These are phyloP conservation scores for Sapria himalayana DNA, from an alignment of 345 rosid genomes.

Conservation along the genomic window DNA sequence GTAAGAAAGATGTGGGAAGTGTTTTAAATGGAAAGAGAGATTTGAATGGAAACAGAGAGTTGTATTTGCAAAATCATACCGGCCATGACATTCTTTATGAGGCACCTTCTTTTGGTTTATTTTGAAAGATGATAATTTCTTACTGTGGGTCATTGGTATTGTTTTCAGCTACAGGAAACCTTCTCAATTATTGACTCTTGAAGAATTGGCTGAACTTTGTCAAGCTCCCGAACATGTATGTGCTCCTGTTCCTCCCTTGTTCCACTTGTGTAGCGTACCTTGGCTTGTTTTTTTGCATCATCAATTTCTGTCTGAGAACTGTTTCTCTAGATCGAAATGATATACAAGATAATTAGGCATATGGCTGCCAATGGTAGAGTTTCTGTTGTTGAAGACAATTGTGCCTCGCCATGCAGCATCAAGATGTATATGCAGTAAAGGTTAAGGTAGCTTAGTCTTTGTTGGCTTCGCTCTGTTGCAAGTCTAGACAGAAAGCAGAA, in stretches of 20 bases:
- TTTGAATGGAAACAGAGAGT: too few species aligned
- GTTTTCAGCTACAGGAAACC: slow-evolving; percentile 72
- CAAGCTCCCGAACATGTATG: slow-evolving; percentile 69
- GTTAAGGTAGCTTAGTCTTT: too few species aligned
- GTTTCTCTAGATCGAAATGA: slow-evolving; percentile 96
- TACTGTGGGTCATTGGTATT: neutral
- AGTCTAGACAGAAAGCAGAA: too few species aligned
- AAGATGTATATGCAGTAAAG: too few species aligned
- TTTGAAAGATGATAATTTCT: neutral
- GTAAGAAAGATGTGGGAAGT: too few species aligned
- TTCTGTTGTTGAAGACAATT: slow-evolving; percentile 71
- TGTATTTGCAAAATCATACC: too few species aligned
- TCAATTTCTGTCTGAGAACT: too few species aligned
- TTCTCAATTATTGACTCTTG: slow-evolving; percentile 67
- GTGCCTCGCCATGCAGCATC: slow-evolving; percentile 82
- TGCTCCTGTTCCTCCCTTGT: slow-evolving; percentile 1
- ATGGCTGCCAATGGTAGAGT: slow-evolving; percentile 94
- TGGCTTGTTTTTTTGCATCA: slow-evolving; percentile 4
- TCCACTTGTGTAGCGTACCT: slow-evolving; percentile 4
- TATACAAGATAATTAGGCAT: slow-evolving; percentile 80
- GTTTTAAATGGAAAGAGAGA: too few species aligned
- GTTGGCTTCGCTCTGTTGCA: too few species aligned
- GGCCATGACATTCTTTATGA: neutral
- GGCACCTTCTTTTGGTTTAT: neutral
- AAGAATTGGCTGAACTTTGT: slow-evolving; percentile 77